Evolutionary conservation across 208 protist genomes (phyloP).

Genomic region (Trichomonas tenax): DNA sequence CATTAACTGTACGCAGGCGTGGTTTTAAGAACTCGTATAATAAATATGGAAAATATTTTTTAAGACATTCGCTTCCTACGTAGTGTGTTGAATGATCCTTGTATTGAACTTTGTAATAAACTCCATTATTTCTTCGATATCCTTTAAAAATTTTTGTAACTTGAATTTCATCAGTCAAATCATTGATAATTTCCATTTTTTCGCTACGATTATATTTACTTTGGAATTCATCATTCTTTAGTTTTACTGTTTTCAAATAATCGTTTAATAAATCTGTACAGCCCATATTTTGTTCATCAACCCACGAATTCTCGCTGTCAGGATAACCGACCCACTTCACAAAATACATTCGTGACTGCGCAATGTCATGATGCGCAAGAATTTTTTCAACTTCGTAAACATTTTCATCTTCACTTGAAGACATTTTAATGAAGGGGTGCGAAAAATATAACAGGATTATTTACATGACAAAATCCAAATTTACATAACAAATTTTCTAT

Average conservation of each 20-base stretch:
- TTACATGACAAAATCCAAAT: no score
- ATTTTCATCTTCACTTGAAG: neutral
- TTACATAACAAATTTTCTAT: no score
- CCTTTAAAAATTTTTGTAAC: neutral
- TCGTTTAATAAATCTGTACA: neutral
- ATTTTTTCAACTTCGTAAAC: neutral
- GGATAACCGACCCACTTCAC: neutral
- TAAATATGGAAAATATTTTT: neutral
- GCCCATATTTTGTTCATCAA: neutral
- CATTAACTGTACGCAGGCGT: neutral
- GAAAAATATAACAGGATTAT: no score
- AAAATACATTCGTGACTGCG: neutral
- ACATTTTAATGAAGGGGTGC: no score
- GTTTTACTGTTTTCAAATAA: neutral
- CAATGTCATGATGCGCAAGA: neutral
- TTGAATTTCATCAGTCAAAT: neutral
- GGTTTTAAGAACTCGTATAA: neutral
- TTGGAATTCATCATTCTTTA: neutral
- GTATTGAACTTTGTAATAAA: neutral
- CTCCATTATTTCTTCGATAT: neutral
- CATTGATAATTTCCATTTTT: neutral
- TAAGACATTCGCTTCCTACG: neutral
- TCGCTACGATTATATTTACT: neutral
- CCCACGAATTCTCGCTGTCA: neutral
- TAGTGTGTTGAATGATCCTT: neutral